Evolutionary conservation across 2,329 filamentous ascomycete genomes (phyloP), one percentile per base, ranked within the genome.

Genomic region (Aureobasidium vineae): DNA sequence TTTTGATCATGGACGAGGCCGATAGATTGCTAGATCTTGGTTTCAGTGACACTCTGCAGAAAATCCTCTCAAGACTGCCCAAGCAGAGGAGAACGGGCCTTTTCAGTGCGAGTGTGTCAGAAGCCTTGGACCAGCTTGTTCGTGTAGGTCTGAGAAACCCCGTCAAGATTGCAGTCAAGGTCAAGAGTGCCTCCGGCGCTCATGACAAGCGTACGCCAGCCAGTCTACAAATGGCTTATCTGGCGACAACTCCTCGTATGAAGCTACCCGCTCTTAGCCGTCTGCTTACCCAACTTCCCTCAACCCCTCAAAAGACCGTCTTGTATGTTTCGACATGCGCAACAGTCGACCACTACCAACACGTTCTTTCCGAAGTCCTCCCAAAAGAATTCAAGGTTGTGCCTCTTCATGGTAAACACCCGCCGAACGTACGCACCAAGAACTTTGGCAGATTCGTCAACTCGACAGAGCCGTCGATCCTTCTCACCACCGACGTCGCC

Each of bases 81-180:
- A 99, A 99, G 75, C 95, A 99, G 76, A 84, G 95, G 61, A 85
- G 95, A 57, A 99, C 95, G 0, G 95, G 95, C 0, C 81, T 99
- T 0, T 99, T 98, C 79, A 97, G 92, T 73, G 95, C 95, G 15
- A 96, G 90, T 73, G 90, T 99, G n/a, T 95, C 90, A 72, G 95
- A 98, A 75, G 95, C 95, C 1, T 91, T 99, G 0, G 89, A 93
- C 69, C 91, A 97, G 75, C 90, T 99, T 65, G 92, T 99, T 63
- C 86, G 93, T 41, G 92, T 97, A 8, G 95, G 95, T 23, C 80
- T 98, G 70, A 85, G 95, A 43, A 98, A 99, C 77, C 95, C 95
- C 0, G 93, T 97, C 72, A 96, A 96, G 74, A 92, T 99, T 68
- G 89, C 91, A 13, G 95, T 98, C 61, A 95, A 94, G 72, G 95